Evolutionary conservation across 192 early-diverging fungal genomes (phyloP).

Genomic region (Coemansia sp.): DNA sequence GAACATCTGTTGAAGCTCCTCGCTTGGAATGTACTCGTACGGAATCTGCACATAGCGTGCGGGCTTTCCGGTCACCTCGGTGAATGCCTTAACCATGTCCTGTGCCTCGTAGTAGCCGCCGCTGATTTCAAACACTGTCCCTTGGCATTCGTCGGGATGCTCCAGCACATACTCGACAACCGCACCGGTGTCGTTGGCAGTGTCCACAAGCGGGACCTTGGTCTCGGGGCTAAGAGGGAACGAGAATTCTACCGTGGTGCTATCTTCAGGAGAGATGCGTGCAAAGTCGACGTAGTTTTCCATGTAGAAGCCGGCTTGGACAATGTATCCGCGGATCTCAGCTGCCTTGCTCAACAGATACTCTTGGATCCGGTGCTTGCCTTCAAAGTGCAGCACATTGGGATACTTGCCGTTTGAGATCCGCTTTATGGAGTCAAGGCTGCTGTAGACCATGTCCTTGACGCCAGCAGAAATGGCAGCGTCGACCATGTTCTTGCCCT

Average conservation of each 20-base stretch:
- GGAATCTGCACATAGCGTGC: conserved; percentile 24
- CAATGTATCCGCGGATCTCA: conserved; percentile 19
- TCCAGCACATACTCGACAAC: conserved; percentile 39
- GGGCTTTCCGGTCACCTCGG: conserved; percentile 34
- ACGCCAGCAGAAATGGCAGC: conserved; percentile 33
- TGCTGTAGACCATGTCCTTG: conserved; percentile 27
- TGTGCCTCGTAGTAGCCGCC: conserved; percentile 33
- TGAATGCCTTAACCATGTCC: conserved; percentile 41
- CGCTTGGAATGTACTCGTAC: neutral
- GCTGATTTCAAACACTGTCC: conserved; percentile 14
- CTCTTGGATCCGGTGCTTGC: conserved; percentile 35
- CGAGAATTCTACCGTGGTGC: conserved; percentile 32
- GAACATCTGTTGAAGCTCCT: conserved; percentile 29
- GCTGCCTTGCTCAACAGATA: conserved; percentile 30
- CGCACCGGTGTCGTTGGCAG: conserved; percentile 30
- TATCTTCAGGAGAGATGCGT: conserved; percentile 36
- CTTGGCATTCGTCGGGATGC: conserved; percentile 28
- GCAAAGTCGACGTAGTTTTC: conserved; percentile 31
- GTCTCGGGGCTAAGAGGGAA: conserved; percentile 21
- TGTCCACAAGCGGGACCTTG: conserved; percentile 35
- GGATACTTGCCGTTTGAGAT: conserved; percentile 28
- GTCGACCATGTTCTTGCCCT: conserved; percentile 42
- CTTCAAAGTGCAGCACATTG: conserved; percentile 32
- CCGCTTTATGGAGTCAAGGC: conserved; percentile 27
- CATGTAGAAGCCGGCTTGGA: conserved; percentile 39